Percentiles rank a stretch among this genome's conserved stretches.
phyloP scores from a whole-genome alignment of 306 rosid genomes.

The Lathyrus tuberosus region DNA sequence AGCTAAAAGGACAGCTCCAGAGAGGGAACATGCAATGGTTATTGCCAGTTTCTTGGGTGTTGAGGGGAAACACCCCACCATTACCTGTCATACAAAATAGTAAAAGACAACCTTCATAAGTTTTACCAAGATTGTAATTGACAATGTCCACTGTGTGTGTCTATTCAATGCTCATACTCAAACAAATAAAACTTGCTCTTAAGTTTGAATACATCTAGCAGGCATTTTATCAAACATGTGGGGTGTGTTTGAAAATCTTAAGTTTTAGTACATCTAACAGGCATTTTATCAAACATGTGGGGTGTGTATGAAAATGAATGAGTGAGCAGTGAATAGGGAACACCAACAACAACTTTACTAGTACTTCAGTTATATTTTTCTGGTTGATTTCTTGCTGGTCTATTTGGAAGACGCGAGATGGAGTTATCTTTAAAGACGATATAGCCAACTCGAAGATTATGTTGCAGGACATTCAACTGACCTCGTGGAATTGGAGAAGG shows the following conservation, averaged over 20 bases:
- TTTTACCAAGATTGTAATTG: conserved; percentile 39
- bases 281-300: conserved; percentile 53
- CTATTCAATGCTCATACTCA: background rate
- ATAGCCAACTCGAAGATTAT: too few relatives aligned
- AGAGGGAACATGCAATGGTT: conserved; percentile 58
- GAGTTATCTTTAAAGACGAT: too few relatives aligned
- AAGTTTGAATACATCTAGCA: too few relatives aligned
- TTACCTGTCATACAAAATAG: conserved; percentile 19
- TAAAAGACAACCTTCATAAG: conserved; percentile 2
- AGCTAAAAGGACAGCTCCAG: conserved; percentile 62
- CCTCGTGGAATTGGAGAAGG: too few relatives aligned
- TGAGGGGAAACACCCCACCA: conserved; percentile 78
- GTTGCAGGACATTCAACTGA: too few relatives aligned
- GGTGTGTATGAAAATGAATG: conserved; percentile 24
- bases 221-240: conserved; percentile 52
- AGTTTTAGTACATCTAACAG: background rate
- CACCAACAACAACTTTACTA: too few relatives aligned
- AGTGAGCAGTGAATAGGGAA: too few relatives aligned
- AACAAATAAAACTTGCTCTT: background rate
- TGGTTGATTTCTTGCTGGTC: too few relatives aligned
- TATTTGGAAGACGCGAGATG: too few relatives aligned
- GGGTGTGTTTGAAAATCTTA: conserved; percentile 18
- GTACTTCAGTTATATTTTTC: too few relatives aligned
- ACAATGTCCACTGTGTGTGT: background rate
- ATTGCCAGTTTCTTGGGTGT: conserved; percentile 68